Base-by-base conservation (phyloP, 345 rosid genomes). In the Lumnitzera racemosa region DNA sequence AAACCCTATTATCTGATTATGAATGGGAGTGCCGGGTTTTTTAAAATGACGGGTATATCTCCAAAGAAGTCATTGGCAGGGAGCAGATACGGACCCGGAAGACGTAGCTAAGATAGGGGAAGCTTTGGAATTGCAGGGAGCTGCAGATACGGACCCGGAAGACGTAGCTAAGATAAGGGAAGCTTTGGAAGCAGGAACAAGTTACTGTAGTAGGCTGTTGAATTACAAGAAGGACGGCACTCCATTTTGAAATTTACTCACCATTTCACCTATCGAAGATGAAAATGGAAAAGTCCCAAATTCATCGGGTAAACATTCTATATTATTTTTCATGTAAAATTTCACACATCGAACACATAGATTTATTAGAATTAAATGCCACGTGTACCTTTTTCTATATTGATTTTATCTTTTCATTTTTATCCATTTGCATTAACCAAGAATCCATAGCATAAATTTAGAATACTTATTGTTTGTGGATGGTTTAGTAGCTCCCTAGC, bases 1-100 rank as follows among this genome's bases (percentile, higher is more conserved):
- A 87, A 87, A 80, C 88, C 96, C 11, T 96, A 89, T 63, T 77
- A 61, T 68, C 98, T 96, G 59, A 89, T 87, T 53, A 16, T 92
- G 84, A 89, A 89, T 67, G 98, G 96, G 13, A 92, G 98, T 77
- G 98, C 94, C 49, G 98, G 98, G 24, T 89, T 92, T 76, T 92
- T 92, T 72, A 92, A 78, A 55, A 92, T 92, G 98, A 92, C 98
- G 0, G 98, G 98, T 92, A 87, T 77, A 83, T 94, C 46, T 85
- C 98, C 9, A 92, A 72, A 66, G 98, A 92, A 64, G 98, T 89
- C 69, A 53, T 92, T 13, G 98, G 98, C 73, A 79, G 98, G 97
- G 98, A 6, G 69, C 96, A 6, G 98, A 81, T 20, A 20, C 20
- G 20, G 20, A 20, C 20, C 20, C 20, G 20, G 20, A 20, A 20